These are phyloP conservation scores for Cutaneotrichosporon sp. DNA, from an alignment of 1,284 basidiomycete genomes.

Conservation along the genomic window DNA sequence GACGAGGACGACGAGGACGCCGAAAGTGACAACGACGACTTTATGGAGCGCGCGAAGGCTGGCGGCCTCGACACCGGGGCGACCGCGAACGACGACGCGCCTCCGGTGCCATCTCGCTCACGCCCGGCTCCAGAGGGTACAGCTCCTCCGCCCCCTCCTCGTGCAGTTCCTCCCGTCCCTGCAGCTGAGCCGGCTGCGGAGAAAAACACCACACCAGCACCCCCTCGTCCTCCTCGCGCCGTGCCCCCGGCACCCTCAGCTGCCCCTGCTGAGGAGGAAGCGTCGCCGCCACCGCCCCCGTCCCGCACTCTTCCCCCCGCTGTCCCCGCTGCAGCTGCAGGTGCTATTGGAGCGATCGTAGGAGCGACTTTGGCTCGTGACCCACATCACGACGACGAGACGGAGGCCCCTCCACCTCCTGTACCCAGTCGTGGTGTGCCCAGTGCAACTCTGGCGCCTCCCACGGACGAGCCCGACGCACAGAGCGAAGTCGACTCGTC, in stretches of 20 bases:
- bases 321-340: neutral
- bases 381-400: neutral
- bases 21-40: slow-evolving; percentile 31
- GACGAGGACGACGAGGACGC: slow-evolving; percentile 25
- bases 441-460: neutral
- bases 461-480: neutral
- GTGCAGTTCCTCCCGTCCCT: slow-evolving; percentile 12
- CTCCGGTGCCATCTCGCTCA: too few species aligned
- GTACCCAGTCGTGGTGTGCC: neutral
- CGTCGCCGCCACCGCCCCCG: slow-evolving; percentile 6
- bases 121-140: too few species aligned
- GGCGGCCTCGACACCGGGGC: slow-evolving; percentile 15
- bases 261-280: slow-evolving; percentile 1
- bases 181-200: slow-evolving; percentile 2
- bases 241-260: neutral
- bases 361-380: neutral
- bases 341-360: neutral
- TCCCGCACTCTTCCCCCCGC: slow-evolving; percentile 20
- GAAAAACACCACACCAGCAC: too few species aligned
- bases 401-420: slow-evolving; percentile 19
- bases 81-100: too few species aligned
- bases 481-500: neutral
- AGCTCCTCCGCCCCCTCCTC: slow-evolving; percentile 13
- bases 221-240: neutral
- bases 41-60: slow-evolving; percentile 22